Base-by-base conservation (phyloP, 257 asterid species). In the Paulownia fortunei region DNA sequence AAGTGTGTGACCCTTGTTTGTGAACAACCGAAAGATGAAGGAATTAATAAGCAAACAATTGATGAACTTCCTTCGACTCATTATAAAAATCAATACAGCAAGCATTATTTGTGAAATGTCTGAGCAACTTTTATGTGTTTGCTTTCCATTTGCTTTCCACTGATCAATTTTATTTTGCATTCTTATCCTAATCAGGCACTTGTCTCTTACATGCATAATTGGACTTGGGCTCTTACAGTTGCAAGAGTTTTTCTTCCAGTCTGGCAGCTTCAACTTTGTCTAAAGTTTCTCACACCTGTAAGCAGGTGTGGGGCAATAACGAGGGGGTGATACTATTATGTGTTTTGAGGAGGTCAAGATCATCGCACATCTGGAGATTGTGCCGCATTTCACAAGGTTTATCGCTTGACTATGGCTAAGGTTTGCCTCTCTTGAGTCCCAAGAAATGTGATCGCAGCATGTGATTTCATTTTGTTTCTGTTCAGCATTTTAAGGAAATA, bases 341-440 rank as follows among this genome's bases (percentile, higher is more conserved):
- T 79, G 89, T 77, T 75, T 79, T 84, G 69, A 82, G 93, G 87
- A 88, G 92, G 63, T 89, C 96, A 66, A 88, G 89, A 78, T 88
- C 93, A 69, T 88, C 96, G 7, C 88, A 84, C 71, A 73, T 91
- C 63, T 91, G 97, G 97, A 90, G 97, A 86, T 51, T 92, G 89
- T 84, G 94, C 83, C 91, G 97, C 39, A 81, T 86, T 69, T 88
- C 92, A 21, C 91, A 79, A 72, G 97, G 95, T 37, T 82, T 89
- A 77, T 85, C 93, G n/a, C 76, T 90, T 83, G 97, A 92, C 76
- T 92, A 92, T 66, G 97, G 97, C 96, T 92, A 90, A 92, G 76
- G 63, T 67, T 76, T n/a, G 64, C 85, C 80, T 72, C 2, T 16
- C 60, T 80, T 76, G 68, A 81, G 64, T 79, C n/a, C 73, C 46